Evolutionary conservation across 257 asterid species (phyloP), one percentile per base, ranked within the genome.

Genomic region (Nicotiana paniculata): DNA sequence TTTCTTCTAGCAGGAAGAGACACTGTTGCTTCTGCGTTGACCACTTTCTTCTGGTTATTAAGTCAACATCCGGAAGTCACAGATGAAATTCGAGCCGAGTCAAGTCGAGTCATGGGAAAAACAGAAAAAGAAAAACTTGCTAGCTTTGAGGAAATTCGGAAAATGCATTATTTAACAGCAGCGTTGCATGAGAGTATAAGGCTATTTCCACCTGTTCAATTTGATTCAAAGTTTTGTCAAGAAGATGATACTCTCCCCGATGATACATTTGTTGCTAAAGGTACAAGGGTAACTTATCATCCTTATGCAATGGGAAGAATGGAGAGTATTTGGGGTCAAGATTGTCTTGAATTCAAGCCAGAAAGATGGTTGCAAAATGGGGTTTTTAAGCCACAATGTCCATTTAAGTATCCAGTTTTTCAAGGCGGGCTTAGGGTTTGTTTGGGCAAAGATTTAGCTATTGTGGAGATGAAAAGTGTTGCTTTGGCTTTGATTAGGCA

Each of bases 1-100:
- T 92, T 94, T 62, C 91, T 92, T 24, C 74, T 94, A 53, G 98
- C 98, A 0, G 98, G 98, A 6, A 89, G 96, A 17, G 98, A 94
- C 82, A 91, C 98, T 0, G 90, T 93, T 33, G 89, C 97, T 17
- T 90, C 96, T 0, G 92, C 93, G 33, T 35, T 93, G 54, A 92
- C 97, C 2, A 87, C 91, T 66, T 90, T 94, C 87, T 94, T 92
- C 53, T 89, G 90, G 92, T n/a, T 89, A 48, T 13, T 91, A 33
- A 77, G 74, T 1, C 82, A 83, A 53, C 79, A 89, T 12, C 84
- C 89, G 0, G 67, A 81, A 0, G 88, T 83, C 3, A 67, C 7
- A 1, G 75, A 76, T 13, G 62, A 75, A 15, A 89, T 91, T 5
- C 53, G 84, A 3, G 57, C 79, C 1, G 94, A 91, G 76, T 86